phyloP scores from a whole-genome alignment of 768 basidiomycete genomes.

The Epithele typhae region DNA sequence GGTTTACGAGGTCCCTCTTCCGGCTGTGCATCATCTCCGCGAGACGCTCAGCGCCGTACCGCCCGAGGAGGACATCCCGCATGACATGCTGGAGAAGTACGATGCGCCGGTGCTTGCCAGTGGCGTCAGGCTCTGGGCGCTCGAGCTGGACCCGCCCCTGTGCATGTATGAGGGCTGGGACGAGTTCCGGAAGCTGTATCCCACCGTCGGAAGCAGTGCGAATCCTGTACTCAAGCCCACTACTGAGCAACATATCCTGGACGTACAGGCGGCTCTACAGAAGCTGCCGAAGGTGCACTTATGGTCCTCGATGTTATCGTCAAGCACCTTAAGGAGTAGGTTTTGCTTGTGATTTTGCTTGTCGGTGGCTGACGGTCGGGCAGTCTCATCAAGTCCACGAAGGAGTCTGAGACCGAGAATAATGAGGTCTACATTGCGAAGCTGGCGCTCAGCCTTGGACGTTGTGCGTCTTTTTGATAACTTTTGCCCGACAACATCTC shows the following conservation, averaged over 20 bases:
- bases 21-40: constrained; percentile 79
- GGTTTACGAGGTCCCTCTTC: constrained; percentile 92
- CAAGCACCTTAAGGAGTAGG: constrained; percentile 70
- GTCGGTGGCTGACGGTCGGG: constrained; percentile 2
- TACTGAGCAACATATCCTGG: constrained; percentile 59
- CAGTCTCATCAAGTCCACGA: constrained; percentile 68
- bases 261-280: constrained; percentile 58
- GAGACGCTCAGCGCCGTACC: constrained; percentile 78
- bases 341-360: too few species aligned
- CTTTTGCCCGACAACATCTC: too few species aligned
- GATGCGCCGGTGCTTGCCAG: constrained; percentile 87
- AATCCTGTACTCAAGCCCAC: constrained; percentile 49
- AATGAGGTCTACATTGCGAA: constrained; percentile 84
- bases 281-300: constrained; percentile 76
- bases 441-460: constrained; percentile 80
- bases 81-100: constrained; percentile 62
- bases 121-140: constrained; percentile 79
- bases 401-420: constrained; percentile 39
- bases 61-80: constrained; percentile 41
- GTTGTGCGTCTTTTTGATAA: constrained; percentile 52
- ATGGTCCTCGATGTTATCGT: constrained; percentile 76
- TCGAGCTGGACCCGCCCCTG: constrained; percentile 90
- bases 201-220: constrained; percentile 54
- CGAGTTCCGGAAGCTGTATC: constrained; percentile 84
- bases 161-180: constrained; percentile 89